Conservation (phyloP, 768 basidiomycete species). For the Russula sp. region DNA sequence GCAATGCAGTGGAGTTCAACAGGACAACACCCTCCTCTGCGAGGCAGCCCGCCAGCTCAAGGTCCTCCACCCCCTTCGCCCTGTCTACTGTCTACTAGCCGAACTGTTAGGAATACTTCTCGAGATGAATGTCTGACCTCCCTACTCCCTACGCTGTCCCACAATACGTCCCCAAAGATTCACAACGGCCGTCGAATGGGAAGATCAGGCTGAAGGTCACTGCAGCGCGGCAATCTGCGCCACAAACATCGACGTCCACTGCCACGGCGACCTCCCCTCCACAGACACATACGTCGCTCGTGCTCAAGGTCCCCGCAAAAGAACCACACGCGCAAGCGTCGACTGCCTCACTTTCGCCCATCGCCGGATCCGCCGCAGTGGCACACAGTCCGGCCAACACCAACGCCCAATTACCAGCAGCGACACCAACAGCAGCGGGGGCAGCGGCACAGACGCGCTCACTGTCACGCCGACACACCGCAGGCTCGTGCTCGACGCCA, state of each 20-base stretch:
- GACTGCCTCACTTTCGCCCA: constrained; percentile 23
- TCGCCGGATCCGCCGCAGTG: constrained; percentile 19
- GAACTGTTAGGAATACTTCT: constrained; percentile 55
- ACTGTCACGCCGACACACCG: constrained; percentile 47
- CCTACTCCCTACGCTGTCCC: constrained; percentile 59
- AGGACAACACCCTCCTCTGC: constrained; percentile 77
- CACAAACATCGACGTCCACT: constrained; percentile 21
- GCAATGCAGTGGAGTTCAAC: constrained; percentile 85
- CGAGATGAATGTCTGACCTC: constrained; percentile 68
- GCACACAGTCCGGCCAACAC: constrained; percentile 8
- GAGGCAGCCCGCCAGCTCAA: constrained; percentile 66
- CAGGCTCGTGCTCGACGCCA: constrained; percentile 47
- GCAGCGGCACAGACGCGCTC: constrained; percentile 13
- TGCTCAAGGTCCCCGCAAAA: constrained; percentile 20
- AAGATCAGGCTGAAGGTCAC: constrained; percentile 74
- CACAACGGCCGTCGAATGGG: constrained; percentile 31
- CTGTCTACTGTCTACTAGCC: constrained; percentile 13
- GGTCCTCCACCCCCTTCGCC: constrained; percentile 36
- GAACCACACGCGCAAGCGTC: constrained; percentile 5
- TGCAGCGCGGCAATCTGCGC: constrained; percentile 31
- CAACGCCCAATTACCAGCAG: constrained; percentile 20
- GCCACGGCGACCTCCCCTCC: constrained; percentile 24
- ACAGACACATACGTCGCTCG: constrained; percentile 22
- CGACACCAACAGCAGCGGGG: background rate
- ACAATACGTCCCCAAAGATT: constrained; percentile 44